Conservation (phyloP, 2,329 filamentous ascomycete genomes). For the Fusarium armeniacum region DNA sequence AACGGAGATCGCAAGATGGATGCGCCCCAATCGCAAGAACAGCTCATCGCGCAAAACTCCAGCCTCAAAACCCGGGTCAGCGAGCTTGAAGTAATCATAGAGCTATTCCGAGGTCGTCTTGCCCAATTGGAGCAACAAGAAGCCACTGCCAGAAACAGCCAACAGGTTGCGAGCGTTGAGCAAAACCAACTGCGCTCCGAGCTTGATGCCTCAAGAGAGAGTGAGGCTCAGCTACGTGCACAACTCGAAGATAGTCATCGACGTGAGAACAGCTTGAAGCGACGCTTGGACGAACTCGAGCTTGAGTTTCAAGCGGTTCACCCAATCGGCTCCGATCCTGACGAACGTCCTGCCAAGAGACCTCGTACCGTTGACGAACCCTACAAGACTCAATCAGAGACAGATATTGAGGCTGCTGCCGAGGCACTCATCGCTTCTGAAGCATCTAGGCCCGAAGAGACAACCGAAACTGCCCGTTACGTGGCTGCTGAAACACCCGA, state of each 20-base stretch:
- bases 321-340: constrained; percentile 33
- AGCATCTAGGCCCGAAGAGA: constrained; percentile 14
- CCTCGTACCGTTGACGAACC: constrained; percentile 43
- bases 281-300: constrained; percentile 84
- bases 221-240: constrained; percentile 64
- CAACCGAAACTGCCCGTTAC: background rate
- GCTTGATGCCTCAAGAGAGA: constrained; percentile 62
- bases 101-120: constrained; percentile 81
- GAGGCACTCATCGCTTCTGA: constrained; percentile 38
- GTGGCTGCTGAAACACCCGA: constrained; percentile 16
- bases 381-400: constrained; percentile 34
- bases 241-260: constrained; percentile 83
- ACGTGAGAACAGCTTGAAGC: constrained; percentile 85
- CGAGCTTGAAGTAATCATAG: constrained; percentile 95
- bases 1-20: constrained; percentile 76
- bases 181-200: constrained; percentile 70
- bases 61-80: constrained; percentile 94
- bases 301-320: constrained; percentile 62
- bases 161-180: constrained; percentile 68
- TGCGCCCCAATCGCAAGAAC: constrained; percentile 82
- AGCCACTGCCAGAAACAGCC: constrained; percentile 72
- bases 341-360: constrained; percentile 51
- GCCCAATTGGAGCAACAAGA: constrained; percentile 84
- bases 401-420: constrained; percentile 38
- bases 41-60: constrained; percentile 83